Evolutionary conservation across 1,139 yeast genomes (phyloP).

Genomic region (Taphrina communis): DNA sequence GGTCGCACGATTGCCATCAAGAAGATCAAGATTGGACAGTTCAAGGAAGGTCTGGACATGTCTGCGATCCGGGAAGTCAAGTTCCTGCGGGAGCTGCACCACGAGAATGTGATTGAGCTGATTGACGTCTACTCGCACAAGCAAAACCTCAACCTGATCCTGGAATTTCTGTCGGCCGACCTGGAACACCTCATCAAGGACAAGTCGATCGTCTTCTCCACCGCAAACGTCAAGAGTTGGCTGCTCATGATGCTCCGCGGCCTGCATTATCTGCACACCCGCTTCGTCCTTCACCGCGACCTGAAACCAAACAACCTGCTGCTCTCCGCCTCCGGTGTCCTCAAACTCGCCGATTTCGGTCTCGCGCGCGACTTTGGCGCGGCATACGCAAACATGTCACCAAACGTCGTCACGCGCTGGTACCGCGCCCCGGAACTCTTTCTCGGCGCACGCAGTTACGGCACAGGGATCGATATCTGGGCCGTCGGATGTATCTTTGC

Average conservation of each 20-base stretch:
- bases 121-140: constrained; percentile 44
- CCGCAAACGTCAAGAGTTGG: constrained; percentile 93
- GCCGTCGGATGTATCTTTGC: constrained; percentile 96
- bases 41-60: constrained; percentile 97
- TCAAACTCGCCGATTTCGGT: constrained; percentile 83
- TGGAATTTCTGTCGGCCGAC: constrained; percentile 91
- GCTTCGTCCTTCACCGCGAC: constrained; percentile 80
- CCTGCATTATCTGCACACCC: constrained; percentile 91
- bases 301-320: constrained; percentile 70
- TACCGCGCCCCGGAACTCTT: constrained; percentile 92
- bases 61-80: constrained; percentile 95
- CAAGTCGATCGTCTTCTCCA: constrained; percentile 72
- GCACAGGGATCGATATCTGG: constrained; percentile 91
- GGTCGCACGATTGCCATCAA: constrained; percentile 81
- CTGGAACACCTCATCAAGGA: constrained; percentile 89
- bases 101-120: constrained; percentile 92
- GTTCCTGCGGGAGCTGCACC: constrained; percentile 92
- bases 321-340: constrained; percentile 90
- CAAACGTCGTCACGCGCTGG: constrained; percentile 97
- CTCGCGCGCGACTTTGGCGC: constrained; percentile 51
- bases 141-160: constrained; percentile 78
- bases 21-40: constrained; percentile 91
- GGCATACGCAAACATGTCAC: constrained; percentile 49
- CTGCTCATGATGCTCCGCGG: constrained; percentile 91
- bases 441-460: constrained; percentile 87